These are phyloP conservation scores for Torulaspora microellipsoides DNA, from an alignment of 805 yeast genomes.

Conservation along the genomic window DNA sequence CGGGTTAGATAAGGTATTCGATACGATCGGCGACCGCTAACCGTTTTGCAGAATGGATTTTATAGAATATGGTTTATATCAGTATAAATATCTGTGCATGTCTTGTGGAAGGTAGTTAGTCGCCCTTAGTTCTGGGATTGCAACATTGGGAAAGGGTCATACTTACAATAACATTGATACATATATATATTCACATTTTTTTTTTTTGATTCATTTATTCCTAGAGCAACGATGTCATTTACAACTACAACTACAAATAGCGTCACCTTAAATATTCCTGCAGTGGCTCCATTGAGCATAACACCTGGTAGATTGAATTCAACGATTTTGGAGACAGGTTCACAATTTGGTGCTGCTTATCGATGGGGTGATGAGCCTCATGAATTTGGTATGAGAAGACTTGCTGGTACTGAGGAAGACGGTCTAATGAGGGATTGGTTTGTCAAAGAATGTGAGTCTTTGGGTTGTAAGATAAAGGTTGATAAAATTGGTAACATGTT, in stretches of 20 bases:
- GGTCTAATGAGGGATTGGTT: constrained; percentile 66
- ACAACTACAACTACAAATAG: constrained; percentile 1
- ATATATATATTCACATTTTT: too few relatives aligned
- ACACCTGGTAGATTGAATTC: constrained; percentile 44
- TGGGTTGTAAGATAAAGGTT: constrained; percentile 56
- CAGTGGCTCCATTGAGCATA: constrained; percentile 29
- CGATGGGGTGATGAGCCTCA: constrained; percentile 53
- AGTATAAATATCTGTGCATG: too few relatives aligned
- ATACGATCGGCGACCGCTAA: too few relatives aligned
- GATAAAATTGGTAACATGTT: constrained; percentile 69
- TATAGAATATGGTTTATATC: too few relatives aligned
- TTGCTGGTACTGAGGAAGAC: constrained; percentile 60
- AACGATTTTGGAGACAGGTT: constrained; percentile 59
- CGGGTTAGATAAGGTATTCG: too few relatives aligned
- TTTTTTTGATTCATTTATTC: too few relatives aligned
- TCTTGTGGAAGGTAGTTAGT: too few relatives aligned
- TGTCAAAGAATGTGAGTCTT: constrained; percentile 42
- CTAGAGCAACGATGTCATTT: too few relatives aligned
- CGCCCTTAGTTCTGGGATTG: too few relatives aligned
- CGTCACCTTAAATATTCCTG: constrained; percentile 19
- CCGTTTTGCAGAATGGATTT: too few relatives aligned
- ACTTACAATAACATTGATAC: too few relatives aligned
- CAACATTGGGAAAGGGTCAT: too few relatives aligned
- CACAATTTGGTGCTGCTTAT: constrained; percentile 55
- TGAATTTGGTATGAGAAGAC: constrained; percentile 64